Evolutionary conservation across 306 rosid species (phyloP).

Genomic region (Quercus mongolica): DNA sequence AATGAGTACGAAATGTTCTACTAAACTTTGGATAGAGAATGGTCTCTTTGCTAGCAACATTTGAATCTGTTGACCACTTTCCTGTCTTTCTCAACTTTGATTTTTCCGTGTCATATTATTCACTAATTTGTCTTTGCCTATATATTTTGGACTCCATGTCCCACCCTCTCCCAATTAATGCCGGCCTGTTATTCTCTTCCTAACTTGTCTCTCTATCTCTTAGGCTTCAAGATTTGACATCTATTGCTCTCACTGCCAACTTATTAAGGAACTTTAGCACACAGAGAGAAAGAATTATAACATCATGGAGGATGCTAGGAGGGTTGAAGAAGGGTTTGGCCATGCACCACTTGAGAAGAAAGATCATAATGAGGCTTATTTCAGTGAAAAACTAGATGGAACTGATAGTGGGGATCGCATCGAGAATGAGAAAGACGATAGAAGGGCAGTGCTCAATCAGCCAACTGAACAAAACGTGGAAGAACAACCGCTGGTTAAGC

Average conservation of each 20-base stretch:
- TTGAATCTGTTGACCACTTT: no score
- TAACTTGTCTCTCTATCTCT: no score
- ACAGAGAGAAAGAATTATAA: neutral
- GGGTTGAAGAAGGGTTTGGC: conserved; percentile 57
- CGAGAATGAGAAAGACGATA: conserved; percentile 21
- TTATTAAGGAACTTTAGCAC: neutral
- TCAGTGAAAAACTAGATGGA: conserved; percentile 5
- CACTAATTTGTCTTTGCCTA: no score
- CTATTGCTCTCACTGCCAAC: conserved; percentile 2
- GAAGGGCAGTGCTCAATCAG: neutral
- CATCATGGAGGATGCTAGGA: conserved; percentile 50
- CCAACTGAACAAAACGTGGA: conserved; percentile 1
- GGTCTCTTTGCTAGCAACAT: no score
- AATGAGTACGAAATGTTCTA: no score
- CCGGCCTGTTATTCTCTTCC: no score
- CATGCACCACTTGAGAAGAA: neutral
- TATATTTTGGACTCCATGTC: no score
- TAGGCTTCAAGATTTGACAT: conserved; percentile 16
- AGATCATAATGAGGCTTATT: conserved; percentile 5
- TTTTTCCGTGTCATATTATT: no score
- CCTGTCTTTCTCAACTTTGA: no score
- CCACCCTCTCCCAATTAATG: no score
- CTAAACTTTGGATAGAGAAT: no score
- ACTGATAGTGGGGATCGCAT: conserved; percentile 20
- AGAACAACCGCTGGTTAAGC: conserved; percentile 27